A percentile compares a stretch with the other conserved stretches of the same genome.
Conservation (phyloP, 371 early-diverging fungal species). For the Apophysomyces sp. region DNA sequence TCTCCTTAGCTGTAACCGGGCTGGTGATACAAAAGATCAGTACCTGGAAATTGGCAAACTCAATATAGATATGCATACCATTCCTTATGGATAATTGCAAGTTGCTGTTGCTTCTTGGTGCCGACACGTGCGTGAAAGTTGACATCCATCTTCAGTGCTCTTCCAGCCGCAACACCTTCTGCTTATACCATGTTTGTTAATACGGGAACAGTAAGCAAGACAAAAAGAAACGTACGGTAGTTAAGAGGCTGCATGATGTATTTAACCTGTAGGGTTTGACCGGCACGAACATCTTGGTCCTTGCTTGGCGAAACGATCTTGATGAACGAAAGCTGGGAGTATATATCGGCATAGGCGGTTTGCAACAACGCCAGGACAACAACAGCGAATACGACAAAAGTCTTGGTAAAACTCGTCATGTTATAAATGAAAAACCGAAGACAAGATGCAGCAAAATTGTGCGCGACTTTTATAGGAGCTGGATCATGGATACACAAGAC, state of each 20-base stretch:
- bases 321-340: slow-evolving; percentile 48
- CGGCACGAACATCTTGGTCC: slow-evolving; percentile 37
- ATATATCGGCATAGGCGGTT: slow-evolving; percentile 31
- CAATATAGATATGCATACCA: slow-evolving; percentile 14
- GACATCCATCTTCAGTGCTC: slow-evolving; percentile 33
- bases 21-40: slow-evolving; percentile 8
- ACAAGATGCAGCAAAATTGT: not conserved
- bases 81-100: slow-evolving; percentile 26
- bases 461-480: not conserved
- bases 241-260: slow-evolving; percentile 52
- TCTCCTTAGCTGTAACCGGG: slow-evolving; percentile 32
- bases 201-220: not conserved
- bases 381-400: slow-evolving; percentile 8
- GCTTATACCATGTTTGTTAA: not conserved
- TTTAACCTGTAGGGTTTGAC: slow-evolving; percentile 31
- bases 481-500: not conserved
- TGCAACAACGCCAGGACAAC: slow-evolving; percentile 24
- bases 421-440: slow-evolving; percentile 4
- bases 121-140: slow-evolving; percentile 46
- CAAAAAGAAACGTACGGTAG: slow-evolving; percentile 20
- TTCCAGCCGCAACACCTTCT: slow-evolving; percentile 37
- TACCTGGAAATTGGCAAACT: not conserved
- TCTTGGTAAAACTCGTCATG: slow-evolving; percentile 13
- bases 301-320: slow-evolving; percentile 44
- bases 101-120: slow-evolving; percentile 34